Evolutionary conservation across 176 grass and related monocot genomes (phyloP).

Genomic region (Pontederia crassipes): DNA sequence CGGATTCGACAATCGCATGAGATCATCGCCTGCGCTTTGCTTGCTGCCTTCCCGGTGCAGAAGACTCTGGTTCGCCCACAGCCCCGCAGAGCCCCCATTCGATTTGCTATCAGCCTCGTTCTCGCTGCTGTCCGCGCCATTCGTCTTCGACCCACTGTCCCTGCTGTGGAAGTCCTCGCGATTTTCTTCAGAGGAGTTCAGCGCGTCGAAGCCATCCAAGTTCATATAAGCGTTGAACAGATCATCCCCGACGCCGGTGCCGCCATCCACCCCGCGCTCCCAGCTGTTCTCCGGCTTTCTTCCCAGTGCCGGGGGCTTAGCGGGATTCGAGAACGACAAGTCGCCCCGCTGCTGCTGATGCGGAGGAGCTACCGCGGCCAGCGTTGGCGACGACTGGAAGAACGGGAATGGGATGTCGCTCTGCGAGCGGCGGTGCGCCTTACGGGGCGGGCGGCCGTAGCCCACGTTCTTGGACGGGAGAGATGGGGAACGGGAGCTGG

Average conservation of each 20-base stretch:
- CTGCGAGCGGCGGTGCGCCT: conserved; percentile 55
- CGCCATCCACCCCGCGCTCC: conserved; percentile 26
- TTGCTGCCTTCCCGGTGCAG: conserved; percentile 36
- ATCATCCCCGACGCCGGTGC: conserved; percentile 30
- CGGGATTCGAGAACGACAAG: not conserved
- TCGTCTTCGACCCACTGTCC: conserved; percentile 71
- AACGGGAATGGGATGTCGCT: conserved; percentile 77
- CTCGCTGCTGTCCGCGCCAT: conserved; percentile 91
- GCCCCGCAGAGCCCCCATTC: conserved; percentile 6
- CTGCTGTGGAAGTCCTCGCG: conserved; percentile 64
- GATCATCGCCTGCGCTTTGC: conserved; percentile 38
- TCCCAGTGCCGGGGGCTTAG: conserved; percentile 25
- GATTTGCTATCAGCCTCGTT: conserved; percentile 83
- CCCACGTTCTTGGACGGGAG: not conserved
- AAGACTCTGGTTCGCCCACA: conserved; percentile 27
- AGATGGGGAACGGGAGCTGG: not conserved
- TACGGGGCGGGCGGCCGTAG: conserved; percentile 40
- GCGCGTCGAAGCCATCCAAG: conserved; percentile 73
- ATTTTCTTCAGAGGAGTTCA: conserved; percentile 74
- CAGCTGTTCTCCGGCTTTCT: conserved; percentile 35
- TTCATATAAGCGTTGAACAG: conserved; percentile 86
- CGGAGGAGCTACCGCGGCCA: not conserved
- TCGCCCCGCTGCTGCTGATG: not conserved
- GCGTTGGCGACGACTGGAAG: not conserved
- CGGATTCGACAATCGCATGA: not conserved